Evolutionary conservation across 441 rosid species (phyloP), one percentile per base, ranked within the genome.

Genomic region (Kokia cookei): DNA sequence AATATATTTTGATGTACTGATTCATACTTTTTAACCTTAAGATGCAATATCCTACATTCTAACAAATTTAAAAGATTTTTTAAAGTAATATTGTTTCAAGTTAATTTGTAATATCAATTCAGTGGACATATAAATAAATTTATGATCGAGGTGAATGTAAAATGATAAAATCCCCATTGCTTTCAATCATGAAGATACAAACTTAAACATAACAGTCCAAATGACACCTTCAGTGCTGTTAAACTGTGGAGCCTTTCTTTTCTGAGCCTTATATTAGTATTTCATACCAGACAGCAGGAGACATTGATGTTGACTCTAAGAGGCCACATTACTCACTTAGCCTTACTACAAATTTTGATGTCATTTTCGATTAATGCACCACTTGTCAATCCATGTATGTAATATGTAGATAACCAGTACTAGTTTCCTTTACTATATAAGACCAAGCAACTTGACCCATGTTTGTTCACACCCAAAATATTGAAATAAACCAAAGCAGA

Each of bases 241-340:
- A 43, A 6, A 43, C 43, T 29, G 64, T 29, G 60, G 24, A 61
- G 59, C 29, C 29, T 60, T 60, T 61, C 69, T 37, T 72, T n/a
- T 63, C 47, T 51, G 35, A 51, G 22, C 65, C 32, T 2, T 35
- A 29, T 1, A 59, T 63, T 40, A 65, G 65, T 72, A 55, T 37
- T 74, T 75, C 79, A 80, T 80, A 81, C 75, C 74, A 64, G 86
- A 84, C 86, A 77, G 70, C 63, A 35, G 75, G 83, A 79, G 83
- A 84, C 90, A 87, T 48, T 67, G 93, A 89, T 76, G 75, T 60
- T 26, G 88, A 87, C 89, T 69, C 78, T 66, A 73, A 65, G 54
- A 78, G 74, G 59, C 83, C 59, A 55, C 72, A 59, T 77, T 51
- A 77, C 71, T 79, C 76, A 72, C 78, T 81, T 79, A 79, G 72